Base-by-base conservation (phyloP, 805 yeast genomes). In the Sporopachydermia lactativora region DNA sequence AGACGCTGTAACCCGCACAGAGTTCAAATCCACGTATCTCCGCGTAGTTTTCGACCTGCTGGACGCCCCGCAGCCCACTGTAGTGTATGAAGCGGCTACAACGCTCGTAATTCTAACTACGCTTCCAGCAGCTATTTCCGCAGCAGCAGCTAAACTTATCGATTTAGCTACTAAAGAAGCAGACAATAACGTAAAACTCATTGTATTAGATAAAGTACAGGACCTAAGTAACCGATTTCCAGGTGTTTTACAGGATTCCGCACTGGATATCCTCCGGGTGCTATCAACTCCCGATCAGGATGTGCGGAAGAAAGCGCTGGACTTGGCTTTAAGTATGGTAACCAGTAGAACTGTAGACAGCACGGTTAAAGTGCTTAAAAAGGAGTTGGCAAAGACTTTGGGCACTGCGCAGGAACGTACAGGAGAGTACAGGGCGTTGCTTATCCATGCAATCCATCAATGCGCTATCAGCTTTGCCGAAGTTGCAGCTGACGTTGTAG, bases 181-280 rank as follows among this genome's bases (percentile, higher is more conserved):
- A n/a, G 97, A 92, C 60, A 88, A 83, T 64, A 92, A 88, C 54
- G 88, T 89, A 51, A 94, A 94, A 61, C 71, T 92, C 48, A 88
- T 89, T 53, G 92, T 94, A 15, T 69, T 92, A 54, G 92, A 85
- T 55, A 75, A 94, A 59, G 77, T 92, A 45, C 73, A 73, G 50
- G 85, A 80, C 41, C 73, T 92, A 41, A 80, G 83, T 53, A 64
- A 65, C 46, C 71, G 70, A 46, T 74, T 78, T 55, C 89, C 92
- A 16, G 96, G 96, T 40, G 68, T 82, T 38, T 69, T 89, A 49
- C 88, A 83, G 54, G 94, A 82, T 43, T 69, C 82, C 46, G 76
- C 84, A 18, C 68, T 92, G 61, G 97, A 92, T 51, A 76, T 94
- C 40, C 68, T 92, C 56, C 75, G 94, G 51, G 81, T 88, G 31